phyloP scores from a whole-genome alignment of 805 yeast species.

The Clavispora vitiphila region DNA sequence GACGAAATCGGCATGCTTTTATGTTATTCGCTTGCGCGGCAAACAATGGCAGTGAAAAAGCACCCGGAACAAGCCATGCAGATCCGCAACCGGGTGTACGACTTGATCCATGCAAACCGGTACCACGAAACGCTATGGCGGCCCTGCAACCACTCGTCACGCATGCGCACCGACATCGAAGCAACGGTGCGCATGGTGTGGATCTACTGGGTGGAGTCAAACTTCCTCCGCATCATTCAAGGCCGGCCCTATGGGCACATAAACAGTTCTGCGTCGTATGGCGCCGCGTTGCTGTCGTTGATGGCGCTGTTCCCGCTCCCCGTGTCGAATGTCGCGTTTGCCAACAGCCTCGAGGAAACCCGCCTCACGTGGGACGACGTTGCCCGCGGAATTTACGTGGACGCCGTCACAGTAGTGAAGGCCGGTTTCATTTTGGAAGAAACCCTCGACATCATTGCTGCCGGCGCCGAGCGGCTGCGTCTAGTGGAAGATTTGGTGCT shows the following conservation, averaged over 20 bases:
- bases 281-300: too few species aligned
- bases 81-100: conserved; percentile 15
- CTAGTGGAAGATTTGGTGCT: conserved; percentile 4
- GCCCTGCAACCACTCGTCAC: conserved; percentile 1
- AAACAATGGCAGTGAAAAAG: conserved; percentile 9
- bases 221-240: conserved; percentile 12
- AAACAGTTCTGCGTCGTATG: conserved; percentile 1
- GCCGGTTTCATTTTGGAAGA: conserved; percentile 10
- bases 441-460: conserved; percentile 9
- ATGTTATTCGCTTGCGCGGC: conserved; percentile 16
- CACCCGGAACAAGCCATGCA: conserved; percentile 10
- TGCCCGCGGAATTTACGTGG: conserved; percentile 4
- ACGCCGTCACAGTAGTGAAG: conserved; percentile 8
- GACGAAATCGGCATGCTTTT: conserved; percentile 24
- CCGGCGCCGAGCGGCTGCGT: not conserved
- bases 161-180: conserved; percentile 23
- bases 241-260: conserved; percentile 17
- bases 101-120: conserved; percentile 15
- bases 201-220: conserved; percentile 17
- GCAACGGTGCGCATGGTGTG: conserved; percentile 20
- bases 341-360: conserved; percentile 1
- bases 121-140: conserved; percentile 14
- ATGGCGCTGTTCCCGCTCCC: conserved; percentile 19
- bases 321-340: conserved; percentile 8
- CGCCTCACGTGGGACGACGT: conserved; percentile 2